Percentiles rank a stretch among this genome's conserved stretches.
Evolutionary conservation across 1,139 yeast genomes (phyloP).

Genomic region (Lodderomyces beijingensis): DNA sequence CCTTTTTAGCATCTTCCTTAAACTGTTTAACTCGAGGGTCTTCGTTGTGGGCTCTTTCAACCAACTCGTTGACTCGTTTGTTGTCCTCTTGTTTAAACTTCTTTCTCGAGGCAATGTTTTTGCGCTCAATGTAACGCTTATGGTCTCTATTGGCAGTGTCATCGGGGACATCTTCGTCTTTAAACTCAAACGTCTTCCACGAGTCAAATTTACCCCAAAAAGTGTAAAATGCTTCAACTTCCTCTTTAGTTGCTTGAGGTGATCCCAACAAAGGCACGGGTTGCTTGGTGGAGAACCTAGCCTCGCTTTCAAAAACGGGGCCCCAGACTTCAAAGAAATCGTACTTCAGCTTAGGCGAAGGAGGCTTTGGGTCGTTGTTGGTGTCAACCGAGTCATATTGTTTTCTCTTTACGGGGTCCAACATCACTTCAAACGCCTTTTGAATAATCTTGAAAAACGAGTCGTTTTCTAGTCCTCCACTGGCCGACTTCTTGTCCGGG

Average conservation of each 20-base stretch:
- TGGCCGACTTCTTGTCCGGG: constrained; percentile 93
- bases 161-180: constrained; percentile 99
- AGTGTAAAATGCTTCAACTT: constrained; percentile 83
- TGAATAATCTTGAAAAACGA: constrained; percentile 98
- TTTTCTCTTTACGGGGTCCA: constrained; percentile 80
- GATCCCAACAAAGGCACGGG: constrained; percentile 85
- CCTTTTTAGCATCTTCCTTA: constrained; percentile 93
- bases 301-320: constrained; percentile 86
- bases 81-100: constrained; percentile 98
- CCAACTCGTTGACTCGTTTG: constrained; percentile 80
- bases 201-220: constrained; percentile 97
- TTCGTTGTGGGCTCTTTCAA: constrained; percentile 80
- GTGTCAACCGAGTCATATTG: constrained; percentile 96
- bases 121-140: constrained; percentile 97
- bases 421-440: constrained; percentile 87
- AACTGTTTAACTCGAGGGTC: constrained; percentile 94
- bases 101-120: constrained; percentile 93
- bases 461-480: constrained; percentile 85
- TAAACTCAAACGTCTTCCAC: constrained; percentile 97
- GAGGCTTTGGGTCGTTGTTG: constrained; percentile 80
- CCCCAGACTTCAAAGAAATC: constrained; percentile 93
- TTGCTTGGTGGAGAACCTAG: constrained; percentile 84
- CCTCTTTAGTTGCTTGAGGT: constrained; percentile 63
- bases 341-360: constrained; percentile 55
- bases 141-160: constrained; percentile 99